Evolutionary conservation across 768 basidiomycete genomes (phyloP), one percentile per base, ranked within the genome.

Genomic region (Cystofilobasidium bisporidii): DNA sequence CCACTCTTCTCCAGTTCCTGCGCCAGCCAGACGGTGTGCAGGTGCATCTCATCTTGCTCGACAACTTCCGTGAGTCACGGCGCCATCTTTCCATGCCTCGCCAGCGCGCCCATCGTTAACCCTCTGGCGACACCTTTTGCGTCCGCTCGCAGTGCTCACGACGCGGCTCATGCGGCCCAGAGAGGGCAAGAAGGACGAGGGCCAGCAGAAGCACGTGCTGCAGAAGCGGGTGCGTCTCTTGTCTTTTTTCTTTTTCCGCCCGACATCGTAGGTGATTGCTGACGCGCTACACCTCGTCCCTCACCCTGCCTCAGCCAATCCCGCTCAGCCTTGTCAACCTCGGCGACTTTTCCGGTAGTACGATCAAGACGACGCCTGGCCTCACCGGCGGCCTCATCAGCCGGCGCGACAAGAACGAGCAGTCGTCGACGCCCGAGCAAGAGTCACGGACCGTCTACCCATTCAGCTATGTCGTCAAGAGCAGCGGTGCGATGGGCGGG

Each of bases 261-360:
- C n/a, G n/a, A n/a, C n/a, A n/a, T n/a, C n/a, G n/a, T n/a, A n/a
- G n/a, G n/a, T n/a, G n/a, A 28, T 20, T 28, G 26, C 30, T 58
- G 56, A 36, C 36, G 6, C 5, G 20, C 26, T n/a, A 1, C 17
- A 38, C 22, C 41, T n/a, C 48, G 53, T 28, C 17, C 33, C 30
- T 30, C 20, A 1, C 14, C 17, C 53, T 38, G 41, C 41, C 22
- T 11, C 71, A 94, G 90, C 93, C 94, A 0, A 89, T 98, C 53
- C 93, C 94, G 22, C 79, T 99, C 69, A 92, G 96, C 72, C 81
- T 99, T 5, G 80, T 98, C 17, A 88, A 87, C 9, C 81, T 93
- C 32, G 87, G 88, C 63, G 87, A 85, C 75, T 91, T 93, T 77
- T 84, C 82, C 28, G 90, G 93, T 72, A 82, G 85, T 22, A 30